These are phyloP conservation scores for Ceriops tagal DNA, from an alignment of 345 rosid genomes.

Conservation along the genomic window DNA sequence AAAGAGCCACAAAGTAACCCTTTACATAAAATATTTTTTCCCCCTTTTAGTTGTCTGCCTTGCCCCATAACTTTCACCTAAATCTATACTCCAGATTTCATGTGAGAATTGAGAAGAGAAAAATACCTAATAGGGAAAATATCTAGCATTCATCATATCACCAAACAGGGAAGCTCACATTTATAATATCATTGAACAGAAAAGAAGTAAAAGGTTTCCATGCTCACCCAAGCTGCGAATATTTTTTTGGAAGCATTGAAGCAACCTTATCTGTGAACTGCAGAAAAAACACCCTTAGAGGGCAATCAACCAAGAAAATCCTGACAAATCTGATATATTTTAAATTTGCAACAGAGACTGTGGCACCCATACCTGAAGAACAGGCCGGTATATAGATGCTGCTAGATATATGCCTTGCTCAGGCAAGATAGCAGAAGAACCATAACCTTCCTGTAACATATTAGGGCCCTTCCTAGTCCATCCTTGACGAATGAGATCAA, in stretches of 20 bases:
- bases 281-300: slow-evolving; percentile 34
- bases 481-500: slow-evolving; percentile 78
- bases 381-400: slow-evolving; percentile 92
- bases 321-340: slow-evolving; percentile 2
- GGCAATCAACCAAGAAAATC: slow-evolving; percentile 7
- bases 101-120: slow-evolving; percentile 8
- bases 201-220: slow-evolving; percentile 11
- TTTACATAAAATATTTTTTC: neutral
- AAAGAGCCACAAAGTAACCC: neutral
- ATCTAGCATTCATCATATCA: too few species aligned
- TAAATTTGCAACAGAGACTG: slow-evolving; percentile 3
- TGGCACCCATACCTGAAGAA: slow-evolving; percentile 69
- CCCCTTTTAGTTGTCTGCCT: neutral
- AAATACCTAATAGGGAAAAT: neutral
- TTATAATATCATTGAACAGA: neutral
- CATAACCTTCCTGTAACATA: slow-evolving; percentile 89
- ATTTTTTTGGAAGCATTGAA: slow-evolving; percentile 77
- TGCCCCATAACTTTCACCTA: neutral
- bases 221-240: slow-evolving; percentile 90
- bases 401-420: slow-evolving; percentile 98
- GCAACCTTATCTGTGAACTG: slow-evolving; percentile 95
- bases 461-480: slow-evolving; percentile 84
- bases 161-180: neutral
- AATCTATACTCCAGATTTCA: neutral
- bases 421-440: slow-evolving; percentile 93